Evolutionary conservation across 2,329 filamentous ascomycete species (phyloP), one percentile per base, ranked within the genome.

Genomic region (Ophiostoma quercus): DNA sequence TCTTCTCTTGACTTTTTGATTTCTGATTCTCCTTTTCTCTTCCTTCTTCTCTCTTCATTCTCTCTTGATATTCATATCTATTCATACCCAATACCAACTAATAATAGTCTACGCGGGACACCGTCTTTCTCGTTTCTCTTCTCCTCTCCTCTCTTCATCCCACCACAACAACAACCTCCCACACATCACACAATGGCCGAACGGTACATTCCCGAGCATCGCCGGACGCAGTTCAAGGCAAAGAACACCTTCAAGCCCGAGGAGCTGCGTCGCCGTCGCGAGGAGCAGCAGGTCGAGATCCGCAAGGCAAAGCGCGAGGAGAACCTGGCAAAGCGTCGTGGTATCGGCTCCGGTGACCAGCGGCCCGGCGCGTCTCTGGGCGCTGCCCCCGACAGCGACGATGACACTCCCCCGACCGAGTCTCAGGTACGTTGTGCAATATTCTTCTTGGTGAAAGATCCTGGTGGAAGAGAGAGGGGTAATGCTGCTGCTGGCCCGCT

Each of bases 241-340:
- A 97, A 97, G 88, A 94, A 92, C 83, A 92, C 92, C 78, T 98
- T 99, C 87, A 97, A 97, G 88, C 94, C 94, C 77, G 95, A 99
- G 81, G 95, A 99, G 85, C 90, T 99, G 75, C 92, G 95, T 80
- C 94, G 95, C 78, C 95, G 95, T 79, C 95, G 95, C 79, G 95
- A 99, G 81, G 95, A 99, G 83, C 94, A 97, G 82, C 95, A 98
- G 84, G 95, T 99, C 75, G 95, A 99, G 84, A 99, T 99, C 79
- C 90, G 95, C 80, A 97, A 96, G 84, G 92, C 94, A 74, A 98
- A 98, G 88, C 90, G 95, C 79, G 95, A 99, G 83, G 95, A 99
- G 85, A 98, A 97, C 83, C 84, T 99, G 79, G 95, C 95, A 81
- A 99, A 99, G 88, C 88, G 95, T 82, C 90, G 95, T 85, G 95